Conservation (phyloP, 495 filamentous ascomycete species). For the Viridothelium virens region DNA sequence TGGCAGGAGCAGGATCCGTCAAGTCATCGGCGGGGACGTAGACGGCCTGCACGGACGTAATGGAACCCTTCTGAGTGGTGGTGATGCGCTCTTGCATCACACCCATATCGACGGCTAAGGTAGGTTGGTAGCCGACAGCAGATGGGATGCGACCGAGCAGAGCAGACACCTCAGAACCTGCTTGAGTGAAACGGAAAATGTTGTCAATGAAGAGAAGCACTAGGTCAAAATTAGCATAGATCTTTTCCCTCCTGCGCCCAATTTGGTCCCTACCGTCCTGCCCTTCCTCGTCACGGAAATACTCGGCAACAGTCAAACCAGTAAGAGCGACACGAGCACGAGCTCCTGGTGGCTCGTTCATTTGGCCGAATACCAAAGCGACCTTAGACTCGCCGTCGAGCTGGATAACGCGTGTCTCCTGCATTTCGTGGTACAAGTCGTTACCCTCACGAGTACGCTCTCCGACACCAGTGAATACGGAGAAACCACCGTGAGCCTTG, state of each 20-base stretch:
- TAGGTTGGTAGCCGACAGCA: constrained; percentile 99
- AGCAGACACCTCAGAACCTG: constrained; percentile 99
- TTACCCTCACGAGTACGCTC: constrained; percentile 99
- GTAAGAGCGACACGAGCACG: constrained; percentile 99
- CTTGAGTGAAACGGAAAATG: constrained; percentile 99
- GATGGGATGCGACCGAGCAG: constrained; percentile 99
- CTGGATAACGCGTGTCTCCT: constrained; percentile 98
- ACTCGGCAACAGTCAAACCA: constrained; percentile 83
- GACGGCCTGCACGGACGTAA: constrained; percentile 99
- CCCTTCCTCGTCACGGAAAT: constrained; percentile 96
- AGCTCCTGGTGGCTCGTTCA: constrained; percentile 99
- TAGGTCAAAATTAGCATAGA: constrained; percentile 31
- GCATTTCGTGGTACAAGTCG: constrained; percentile 99
- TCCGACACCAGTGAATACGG: constrained; percentile 99
- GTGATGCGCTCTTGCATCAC: constrained; percentile 99
- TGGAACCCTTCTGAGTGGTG: constrained; percentile 98
- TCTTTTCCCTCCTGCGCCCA: neutral
- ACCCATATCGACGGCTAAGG: constrained; percentile 99
- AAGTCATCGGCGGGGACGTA: constrained; percentile 99
- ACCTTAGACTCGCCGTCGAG: constrained; percentile 99
- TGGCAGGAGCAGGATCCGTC: constrained; percentile 98
- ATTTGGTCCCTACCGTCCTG: constrained; percentile 59
- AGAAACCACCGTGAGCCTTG: constrained; percentile 99
- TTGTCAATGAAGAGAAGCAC: constrained; percentile 99
- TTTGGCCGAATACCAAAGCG: constrained; percentile 98